Evolutionary conservation across 345 rosid genomes (phyloP).

Genomic region (Pistacia atlantica): DNA sequence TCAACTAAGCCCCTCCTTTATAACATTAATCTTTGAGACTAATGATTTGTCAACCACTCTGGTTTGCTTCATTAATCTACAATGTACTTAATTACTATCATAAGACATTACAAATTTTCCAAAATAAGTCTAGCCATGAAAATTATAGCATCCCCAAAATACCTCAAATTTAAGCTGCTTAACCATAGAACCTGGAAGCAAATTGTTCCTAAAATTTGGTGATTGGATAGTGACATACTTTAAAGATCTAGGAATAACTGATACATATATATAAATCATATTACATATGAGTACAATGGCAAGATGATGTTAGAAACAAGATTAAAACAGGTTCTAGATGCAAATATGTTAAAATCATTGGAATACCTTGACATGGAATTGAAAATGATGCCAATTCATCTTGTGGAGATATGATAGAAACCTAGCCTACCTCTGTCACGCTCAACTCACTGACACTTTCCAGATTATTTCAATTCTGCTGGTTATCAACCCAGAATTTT

Average conservation of each 20-base stretch:
- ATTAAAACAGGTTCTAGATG: too few species aligned
- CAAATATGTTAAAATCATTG: too few species aligned
- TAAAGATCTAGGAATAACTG: constrained; percentile 59
- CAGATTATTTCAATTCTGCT: too few species aligned
- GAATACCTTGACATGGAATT: too few species aligned
- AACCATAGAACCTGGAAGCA: constrained; percentile 52
- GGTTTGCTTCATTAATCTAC: not conserved
- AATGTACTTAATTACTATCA: not conserved
- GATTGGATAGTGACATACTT: constrained; percentile 33
- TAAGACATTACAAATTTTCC: not conserved
- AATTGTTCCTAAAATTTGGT: constrained; percentile 14
- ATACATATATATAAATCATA: constrained; percentile 4
- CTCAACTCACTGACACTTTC: too few species aligned
- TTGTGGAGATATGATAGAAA: too few species aligned
- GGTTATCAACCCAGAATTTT: too few species aligned
- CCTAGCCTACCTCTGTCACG: too few species aligned
- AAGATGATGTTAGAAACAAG: too few species aligned
- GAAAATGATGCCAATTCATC: too few species aligned
- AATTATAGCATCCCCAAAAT: constrained; percentile 9
- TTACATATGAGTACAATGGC: not conserved
- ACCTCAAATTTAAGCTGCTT: constrained; percentile 52
- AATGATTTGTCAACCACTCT: not conserved
- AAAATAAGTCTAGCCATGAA: not conserved
- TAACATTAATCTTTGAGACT: not conserved
- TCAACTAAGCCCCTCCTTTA: too few species aligned